phyloP scores from a whole-genome alignment of 257 asterid genomes.

The Gardenia jasminoides region DNA sequence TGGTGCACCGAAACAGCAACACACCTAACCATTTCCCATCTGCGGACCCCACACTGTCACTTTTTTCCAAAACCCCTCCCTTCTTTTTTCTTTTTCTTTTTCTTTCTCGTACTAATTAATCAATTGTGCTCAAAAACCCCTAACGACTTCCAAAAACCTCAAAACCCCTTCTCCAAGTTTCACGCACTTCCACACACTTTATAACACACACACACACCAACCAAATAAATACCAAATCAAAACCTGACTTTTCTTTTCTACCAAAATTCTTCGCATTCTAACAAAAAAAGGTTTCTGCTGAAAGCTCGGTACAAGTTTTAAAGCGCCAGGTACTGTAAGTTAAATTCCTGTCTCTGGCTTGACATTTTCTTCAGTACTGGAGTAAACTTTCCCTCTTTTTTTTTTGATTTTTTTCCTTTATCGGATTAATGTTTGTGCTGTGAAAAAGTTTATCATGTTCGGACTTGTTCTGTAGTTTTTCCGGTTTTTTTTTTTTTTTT shows the following conservation, averaged over 20 bases:
- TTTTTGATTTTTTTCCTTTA: neutral
- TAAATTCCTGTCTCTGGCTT: neutral
- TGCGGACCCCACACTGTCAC: no score
- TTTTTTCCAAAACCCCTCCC: no score
- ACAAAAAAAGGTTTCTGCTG: no score
- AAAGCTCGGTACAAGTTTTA: no score
- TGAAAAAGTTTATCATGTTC: no score
- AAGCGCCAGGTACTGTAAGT: neutral
- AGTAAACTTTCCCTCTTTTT: neutral
- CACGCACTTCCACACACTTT: neutral
- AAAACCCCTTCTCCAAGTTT: constrained; percentile 15
- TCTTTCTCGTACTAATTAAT: no score
- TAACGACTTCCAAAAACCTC: neutral
- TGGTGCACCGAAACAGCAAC: no score
- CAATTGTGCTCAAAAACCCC: no score
- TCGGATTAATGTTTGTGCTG: no score
- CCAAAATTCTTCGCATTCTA: neutral
- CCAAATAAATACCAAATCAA: neutral
- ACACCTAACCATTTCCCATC: no score
- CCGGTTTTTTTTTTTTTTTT: neutral
- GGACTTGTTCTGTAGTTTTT: no score
- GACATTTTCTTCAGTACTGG: neutral
- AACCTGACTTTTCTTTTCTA: neutral
- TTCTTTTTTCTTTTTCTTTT: no score
- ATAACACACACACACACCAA: neutral